Base-by-base conservation (phyloP, 163 green algal genomes). In the Scenedesmus sp. region DNA sequence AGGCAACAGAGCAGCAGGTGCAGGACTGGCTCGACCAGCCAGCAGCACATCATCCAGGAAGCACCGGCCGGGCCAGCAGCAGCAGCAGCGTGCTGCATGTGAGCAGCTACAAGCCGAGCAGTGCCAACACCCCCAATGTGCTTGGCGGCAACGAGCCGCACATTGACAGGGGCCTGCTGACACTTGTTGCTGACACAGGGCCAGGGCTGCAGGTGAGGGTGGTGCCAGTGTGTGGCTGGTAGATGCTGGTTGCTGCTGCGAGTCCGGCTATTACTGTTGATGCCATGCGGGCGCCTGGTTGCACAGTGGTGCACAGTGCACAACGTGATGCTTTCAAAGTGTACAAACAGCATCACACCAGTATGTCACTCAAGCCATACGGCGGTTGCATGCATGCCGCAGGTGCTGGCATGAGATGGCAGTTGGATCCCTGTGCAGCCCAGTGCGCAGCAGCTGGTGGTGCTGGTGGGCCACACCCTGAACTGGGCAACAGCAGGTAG, bases 81-180 rank as follows among this genome's bases (percentile, higher is more conserved):
- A 76, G 65, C 65, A 76, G 65, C 65, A 73, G 61, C 61, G 30
- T 76, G 65, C 65, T 76, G 65, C 65, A 76, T 40, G 65, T 76
- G 15, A 76, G 30, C 65, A 76, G 65, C 65, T 76, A 76, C 65
- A 76, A 9, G 30, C 16, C 26, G 5, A n/a, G 15, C 65, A 40
- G 65, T 40, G 30, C 30, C 0, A 40, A 5, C 65, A 22, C 65
- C 26, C 30, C 30, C 6, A 4, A 0, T 22, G 30, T 76, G 30
- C 46, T 56, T 56, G 65, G 65, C 20, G 65, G 65, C 65, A n/a
- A 6, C 18, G 65, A 76, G 65, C 15, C 7, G 65, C 65, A 76
- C 9, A 18, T 76, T 40, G 65, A 76, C 30, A 40, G 65, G 30
- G 65, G 65, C 26, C 30, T 76, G 65, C 65, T 76, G 65, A 76